Evolutionary conservation across 2,329 filamentous ascomycete genomes (phyloP).

Genomic region (Knoxdaviesia proteae): DNA sequence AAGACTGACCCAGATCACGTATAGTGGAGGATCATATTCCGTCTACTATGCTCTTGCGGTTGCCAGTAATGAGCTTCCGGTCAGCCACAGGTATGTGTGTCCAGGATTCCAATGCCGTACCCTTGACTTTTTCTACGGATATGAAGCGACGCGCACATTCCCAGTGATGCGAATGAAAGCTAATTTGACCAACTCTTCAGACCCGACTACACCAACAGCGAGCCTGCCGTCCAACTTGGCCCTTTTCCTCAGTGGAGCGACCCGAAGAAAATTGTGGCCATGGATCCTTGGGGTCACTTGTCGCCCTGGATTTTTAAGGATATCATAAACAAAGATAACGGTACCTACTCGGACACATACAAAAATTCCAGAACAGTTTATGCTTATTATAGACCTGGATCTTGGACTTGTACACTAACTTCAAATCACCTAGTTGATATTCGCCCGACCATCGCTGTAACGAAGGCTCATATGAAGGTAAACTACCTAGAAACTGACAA

Average conservation of each 20-base stretch:
- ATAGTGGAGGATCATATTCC: slow-evolving; percentile 65
- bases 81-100: slow-evolving; percentile 43
- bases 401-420: not conserved
- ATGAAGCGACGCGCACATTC: not conserved
- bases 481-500: not conserved
- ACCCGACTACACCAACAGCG: slow-evolving; percentile 52
- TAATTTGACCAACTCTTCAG: slow-evolving; percentile 10
- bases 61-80: slow-evolving; percentile 70
- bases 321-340: slow-evolving; percentile 52
- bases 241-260: slow-evolving; percentile 82
- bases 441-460: slow-evolving; percentile 77
- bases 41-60: slow-evolving; percentile 90
- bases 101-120: not conserved
- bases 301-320: slow-evolving; percentile 68
- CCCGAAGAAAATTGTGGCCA: slow-evolving; percentile 84
- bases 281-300: slow-evolving; percentile 87
- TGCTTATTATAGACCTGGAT: not conserved
- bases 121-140: not conserved
- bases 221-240: slow-evolving; percentile 76
- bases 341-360: slow-evolving; percentile 14
- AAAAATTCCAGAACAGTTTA: not conserved
- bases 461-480: slow-evolving; percentile 77
- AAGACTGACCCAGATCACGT: not conserved
- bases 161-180: not conserved
- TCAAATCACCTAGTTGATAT: slow-evolving; percentile 40